Percentiles rank a stretch among this genome's conserved stretches.
Evolutionary conservation across 2,329 filamentous ascomycete species (phyloP).

Genomic region (Colletotrichum tropicale): DNA sequence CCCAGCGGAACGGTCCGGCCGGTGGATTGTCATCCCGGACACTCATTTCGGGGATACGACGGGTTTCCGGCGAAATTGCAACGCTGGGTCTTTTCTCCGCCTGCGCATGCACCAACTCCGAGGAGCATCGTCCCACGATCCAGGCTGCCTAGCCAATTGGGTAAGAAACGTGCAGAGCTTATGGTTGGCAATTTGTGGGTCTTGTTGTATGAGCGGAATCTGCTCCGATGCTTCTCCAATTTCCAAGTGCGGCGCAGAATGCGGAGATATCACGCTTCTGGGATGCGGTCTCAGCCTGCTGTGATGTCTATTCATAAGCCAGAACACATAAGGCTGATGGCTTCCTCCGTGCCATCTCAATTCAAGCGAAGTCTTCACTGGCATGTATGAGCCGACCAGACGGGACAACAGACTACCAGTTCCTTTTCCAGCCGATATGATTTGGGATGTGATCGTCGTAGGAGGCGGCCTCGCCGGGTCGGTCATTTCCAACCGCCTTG

Average conservation of each 20-base stretch:
- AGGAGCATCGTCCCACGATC: neutral
- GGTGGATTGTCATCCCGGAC: neutral
- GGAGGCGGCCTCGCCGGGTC: slow-evolving; percentile 42
- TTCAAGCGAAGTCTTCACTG: neutral
- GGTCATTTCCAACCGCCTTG: slow-evolving; percentile 38
- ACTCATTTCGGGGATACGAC: neutral
- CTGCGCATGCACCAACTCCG: neutral
- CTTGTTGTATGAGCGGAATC: neutral
- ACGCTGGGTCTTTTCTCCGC: neutral
- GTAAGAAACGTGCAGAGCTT: neutral
- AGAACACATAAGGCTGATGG: neutral
- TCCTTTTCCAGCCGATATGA: neutral
- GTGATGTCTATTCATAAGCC: neutral
- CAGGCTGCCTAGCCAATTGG: neutral
- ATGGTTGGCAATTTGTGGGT: neutral
- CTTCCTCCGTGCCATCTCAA: neutral
- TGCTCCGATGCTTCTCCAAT: neutral
- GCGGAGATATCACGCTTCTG: neutral
- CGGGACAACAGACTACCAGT: neutral
- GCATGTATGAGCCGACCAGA: neutral
- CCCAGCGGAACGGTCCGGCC: neutral
- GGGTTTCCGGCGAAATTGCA: neutral
- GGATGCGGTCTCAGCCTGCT: neutral
- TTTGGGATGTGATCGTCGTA: slow-evolving; percentile 40
- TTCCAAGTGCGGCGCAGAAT: neutral